Conservation (phyloP, 169 alveolate species). For the Theileria parva region DNA sequence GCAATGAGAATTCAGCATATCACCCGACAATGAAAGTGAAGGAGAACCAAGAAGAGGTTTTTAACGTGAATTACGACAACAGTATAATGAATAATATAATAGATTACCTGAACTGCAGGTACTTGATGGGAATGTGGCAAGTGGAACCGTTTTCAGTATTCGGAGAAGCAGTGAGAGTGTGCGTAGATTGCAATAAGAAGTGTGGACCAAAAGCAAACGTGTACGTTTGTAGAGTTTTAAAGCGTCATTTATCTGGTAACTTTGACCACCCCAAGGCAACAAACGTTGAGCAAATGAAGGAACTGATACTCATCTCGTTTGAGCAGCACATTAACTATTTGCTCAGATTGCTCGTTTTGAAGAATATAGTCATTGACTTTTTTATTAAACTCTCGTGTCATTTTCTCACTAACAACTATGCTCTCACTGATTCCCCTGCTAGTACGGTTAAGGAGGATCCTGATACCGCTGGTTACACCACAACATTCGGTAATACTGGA, state of each 20-base stretch:
- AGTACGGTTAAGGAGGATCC: background rate
- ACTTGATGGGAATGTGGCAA: conserved; percentile 67
- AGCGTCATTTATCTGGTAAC: conserved; percentile 71
- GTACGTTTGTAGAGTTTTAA: conserved; percentile 72
- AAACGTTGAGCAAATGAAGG: conserved; percentile 68
- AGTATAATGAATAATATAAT: conserved; percentile 9
- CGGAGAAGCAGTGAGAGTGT: conserved; percentile 58
- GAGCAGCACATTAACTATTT: conserved; percentile 67
- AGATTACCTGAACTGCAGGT: conserved; percentile 56
- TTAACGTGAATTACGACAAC: background rate
- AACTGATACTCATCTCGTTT: conserved; percentile 68
- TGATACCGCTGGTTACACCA: too few species aligned
- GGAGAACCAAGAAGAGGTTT: background rate
- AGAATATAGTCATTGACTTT: conserved; percentile 51
- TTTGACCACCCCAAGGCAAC: conserved; percentile 76
- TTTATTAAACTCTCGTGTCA: conserved; percentile 46
- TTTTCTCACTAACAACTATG: background rate
- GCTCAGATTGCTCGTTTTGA: conserved; percentile 52
- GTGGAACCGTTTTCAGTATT: conserved; percentile 57
- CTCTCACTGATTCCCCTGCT: background rate
- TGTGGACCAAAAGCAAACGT: conserved; percentile 75
- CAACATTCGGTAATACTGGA: too few species aligned
- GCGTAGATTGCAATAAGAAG: conserved; percentile 36
- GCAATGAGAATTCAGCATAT: background rate
- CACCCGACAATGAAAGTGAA: background rate